phyloP scores from a whole-genome alignment of 2,329 filamentous ascomycete genomes.

The Ophiognomonia clavigignenti-juglandacearum region DNA sequence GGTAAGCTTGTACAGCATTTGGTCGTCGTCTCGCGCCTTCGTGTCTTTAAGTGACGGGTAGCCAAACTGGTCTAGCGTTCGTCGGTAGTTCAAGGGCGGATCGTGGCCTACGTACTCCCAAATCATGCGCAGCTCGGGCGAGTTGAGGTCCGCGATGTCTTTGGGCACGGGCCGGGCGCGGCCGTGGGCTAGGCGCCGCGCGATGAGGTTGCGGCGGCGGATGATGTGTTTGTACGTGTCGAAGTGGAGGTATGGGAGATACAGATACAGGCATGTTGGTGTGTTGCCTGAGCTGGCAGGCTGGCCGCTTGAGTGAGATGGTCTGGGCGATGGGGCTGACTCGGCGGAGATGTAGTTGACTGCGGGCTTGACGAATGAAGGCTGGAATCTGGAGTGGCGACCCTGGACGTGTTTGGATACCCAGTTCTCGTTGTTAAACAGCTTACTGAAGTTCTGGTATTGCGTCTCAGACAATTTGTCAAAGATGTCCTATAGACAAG shows the following conservation, averaged over 20 bases:
- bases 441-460: constrained; percentile 30
- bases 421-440: constrained; percentile 39
- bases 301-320: constrained; percentile 14
- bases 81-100: constrained; percentile 55
- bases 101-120: constrained; percentile 60
- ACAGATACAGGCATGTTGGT: constrained; percentile 40
- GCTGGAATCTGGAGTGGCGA: constrained; percentile 32
- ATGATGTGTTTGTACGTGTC: constrained; percentile 58
- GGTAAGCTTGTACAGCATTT: constrained; percentile 64
- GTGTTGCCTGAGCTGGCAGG: constrained; percentile 1
- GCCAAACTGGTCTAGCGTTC: constrained; percentile 60
- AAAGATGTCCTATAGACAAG: constrained; percentile 23
- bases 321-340: constrained; percentile 20
- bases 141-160: constrained; percentile 48
- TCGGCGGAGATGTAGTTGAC: constrained; percentile 32
- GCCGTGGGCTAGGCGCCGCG: constrained; percentile 46
- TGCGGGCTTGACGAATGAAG: constrained; percentile 33
- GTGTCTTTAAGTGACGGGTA: constrained; percentile 59
- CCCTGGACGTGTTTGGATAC: constrained; percentile 34
- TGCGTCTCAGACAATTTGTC: constrained; percentile 40
- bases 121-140: constrained; percentile 53
- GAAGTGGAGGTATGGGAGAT: constrained; percentile 59
- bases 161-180: constrained; percentile 51
- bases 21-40: constrained; percentile 56
- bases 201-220: constrained; percentile 49